Evolutionary conservation across 2,329 filamentous ascomycete species (phyloP), one percentile per base, ranked within the genome.

Genomic region (Colletotrichum chlorophyti): DNA sequence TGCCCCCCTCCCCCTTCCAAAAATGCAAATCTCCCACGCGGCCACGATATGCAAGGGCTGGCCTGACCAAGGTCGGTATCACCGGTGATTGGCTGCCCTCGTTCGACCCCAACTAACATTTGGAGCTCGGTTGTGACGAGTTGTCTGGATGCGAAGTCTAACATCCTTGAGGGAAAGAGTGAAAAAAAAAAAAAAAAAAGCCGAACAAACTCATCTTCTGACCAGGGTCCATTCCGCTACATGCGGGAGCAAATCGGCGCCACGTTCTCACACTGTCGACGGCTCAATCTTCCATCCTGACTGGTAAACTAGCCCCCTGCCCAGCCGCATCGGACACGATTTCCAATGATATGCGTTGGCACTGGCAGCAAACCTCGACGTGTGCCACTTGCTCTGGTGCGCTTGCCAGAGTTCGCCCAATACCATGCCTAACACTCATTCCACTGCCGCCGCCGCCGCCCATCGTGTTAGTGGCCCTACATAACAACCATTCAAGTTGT

Each of bases 231-330:
- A 12, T 42, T 58, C 47, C 21, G 54, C 54, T 53, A 11, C 35
- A 8, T 32, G 55, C 55, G 43, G 55, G 50, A 55, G 35, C 55
- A 59, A 54, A 48, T 59, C 50, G 42, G 35, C 55, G 55, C n/a
- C 55, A 54, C 49, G 38, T 45, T 49, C 38, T 45, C 41, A 35
- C 43, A 24, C 41, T 23, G 24, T 31, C 37, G 29, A 27, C 43
- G 17, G 43, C 24, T 23, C 47, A 43, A 14, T 29, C 21, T 24
- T 41, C 47, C 41, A 29, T 53, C 48, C n/a, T n/a, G n/a, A 46
- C 49, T 34, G n/a, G n/a, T 29, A 32, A 40, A 35, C 53, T 41
- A 21, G 26, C 12, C 17, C 21, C 17, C 27, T 31, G 34, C 31
- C 54, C 48, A 58, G 53, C 40, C 41, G 49, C 42, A 31, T 46